A percentile compares a stretch with the other conserved stretches of the same genome.
phyloP scores from a whole-genome alignment of 345 rosid species.

The Melaleuca alternifolia region DNA sequence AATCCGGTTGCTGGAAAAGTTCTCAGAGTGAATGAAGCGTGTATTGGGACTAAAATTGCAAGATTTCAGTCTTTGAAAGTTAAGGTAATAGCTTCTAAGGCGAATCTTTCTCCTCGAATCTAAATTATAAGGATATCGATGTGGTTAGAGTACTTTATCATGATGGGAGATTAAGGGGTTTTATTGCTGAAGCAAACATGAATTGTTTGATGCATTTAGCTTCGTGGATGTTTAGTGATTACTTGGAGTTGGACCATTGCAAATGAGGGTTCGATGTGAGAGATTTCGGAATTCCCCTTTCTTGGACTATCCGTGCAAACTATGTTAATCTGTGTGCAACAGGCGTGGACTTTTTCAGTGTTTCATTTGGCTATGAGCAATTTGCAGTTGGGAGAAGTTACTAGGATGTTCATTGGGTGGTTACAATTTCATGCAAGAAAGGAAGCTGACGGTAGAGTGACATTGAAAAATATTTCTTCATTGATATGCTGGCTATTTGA shows the following conservation, averaged over 20 bases:
- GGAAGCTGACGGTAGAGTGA: not conserved
- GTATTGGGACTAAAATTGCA: constrained; percentile 24
- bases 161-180: not conserved
- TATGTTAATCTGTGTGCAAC: not conserved
- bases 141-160: not conserved
- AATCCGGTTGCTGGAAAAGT: constrained; percentile 28
- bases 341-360: not conserved
- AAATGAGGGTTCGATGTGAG: not conserved
- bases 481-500: not conserved
- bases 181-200: not conserved
- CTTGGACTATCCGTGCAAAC: not conserved
- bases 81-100: constrained; percentile 34
- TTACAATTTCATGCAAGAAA: not conserved
- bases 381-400: not conserved
- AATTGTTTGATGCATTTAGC: not conserved
- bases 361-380: not conserved
- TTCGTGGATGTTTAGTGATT: not conserved
- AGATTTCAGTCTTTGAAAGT: constrained; percentile 46
- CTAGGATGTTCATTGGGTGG: not conserved
- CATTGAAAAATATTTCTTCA: not conserved
- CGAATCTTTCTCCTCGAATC: not conserved
- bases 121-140: not conserved
- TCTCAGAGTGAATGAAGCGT: constrained; percentile 24
- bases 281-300: not conserved
- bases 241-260: not conserved